Base-by-base conservation (phyloP, 2,329 filamentous ascomycete genomes). In the Blastomyces parvus region DNA sequence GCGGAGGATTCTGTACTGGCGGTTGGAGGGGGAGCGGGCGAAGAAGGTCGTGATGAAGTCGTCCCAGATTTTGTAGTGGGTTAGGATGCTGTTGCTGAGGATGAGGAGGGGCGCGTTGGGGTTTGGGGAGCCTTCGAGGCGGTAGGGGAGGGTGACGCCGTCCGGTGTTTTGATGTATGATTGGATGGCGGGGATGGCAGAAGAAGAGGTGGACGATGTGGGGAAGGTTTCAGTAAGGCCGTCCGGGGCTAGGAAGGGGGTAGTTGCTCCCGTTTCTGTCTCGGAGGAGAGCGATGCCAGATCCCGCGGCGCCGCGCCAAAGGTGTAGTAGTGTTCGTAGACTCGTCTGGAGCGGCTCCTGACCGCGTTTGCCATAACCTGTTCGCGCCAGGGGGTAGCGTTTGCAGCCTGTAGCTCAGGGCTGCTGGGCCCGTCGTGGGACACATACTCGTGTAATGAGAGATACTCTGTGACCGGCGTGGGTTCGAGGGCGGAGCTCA, bases 21-120 rank as follows among this genome's bases (percentile, higher is more conserved):
- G 84, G 30, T 86, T 84, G 46, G 83, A 70, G 0, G 76, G 73
- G n/a, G 46, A 50, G 25, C 22, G 11, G 13, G 22, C 69, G 52
- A 81, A 73, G 67, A 94, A 82, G n/a, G 84, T 77, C 0, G 79
- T 76, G 0, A 94, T 77, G 64, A 95, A 84, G 1, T 81, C 80
- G 69, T 94, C 88, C 91, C 91, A 96, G 83, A 96, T 94, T 72
- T 84, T 81, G 67, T 88, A 82, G 58, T 87, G 86, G 2, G 89
- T 90, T 8, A 96, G 83, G 59, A 96, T 86, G 0, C 88, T 92
- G 79, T 95, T 95, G 75, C 82, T 83, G 68, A 92, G 88, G 25
- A 90, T 86, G 13, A 96, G 80, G 0, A 88, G 83, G 0, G 90
- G 90, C 0, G 90, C 88, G 25, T 82, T 72, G 0, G 86, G 84